Percentiles rank a stretch among this genome's conserved stretches.
Conservation (phyloP, 805 yeast species). For the Lachancea nothofagi region DNA sequence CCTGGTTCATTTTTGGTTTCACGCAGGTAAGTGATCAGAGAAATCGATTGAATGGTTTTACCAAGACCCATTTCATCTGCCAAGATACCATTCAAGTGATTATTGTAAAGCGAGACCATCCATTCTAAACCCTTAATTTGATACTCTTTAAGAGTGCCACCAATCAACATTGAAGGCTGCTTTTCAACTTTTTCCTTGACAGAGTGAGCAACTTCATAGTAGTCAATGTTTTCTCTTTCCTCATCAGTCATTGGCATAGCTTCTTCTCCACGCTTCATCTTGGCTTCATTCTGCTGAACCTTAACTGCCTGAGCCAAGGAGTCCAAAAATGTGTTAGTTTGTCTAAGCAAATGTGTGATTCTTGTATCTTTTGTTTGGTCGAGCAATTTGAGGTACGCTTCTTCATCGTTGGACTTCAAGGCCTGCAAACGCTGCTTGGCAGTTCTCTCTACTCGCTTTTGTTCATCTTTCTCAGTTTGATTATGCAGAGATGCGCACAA, state of each 20-base stretch:
- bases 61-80: conserved; percentile 99
- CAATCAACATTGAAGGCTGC: conserved; percentile 67
- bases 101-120: conserved; percentile 96
- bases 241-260: conserved; percentile 39
- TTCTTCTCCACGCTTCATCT: conserved; percentile 31
- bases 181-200: conserved; percentile 58
- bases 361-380: conserved; percentile 86
- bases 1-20: conserved; percentile 62
- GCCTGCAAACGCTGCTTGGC: conserved; percentile 89
- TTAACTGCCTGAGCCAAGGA: conserved; percentile 74
- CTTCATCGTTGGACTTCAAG: conserved; percentile 81
- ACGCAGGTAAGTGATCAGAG: conserved; percentile 62
- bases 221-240: conserved; percentile 64
- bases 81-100: conserved; percentile 90
- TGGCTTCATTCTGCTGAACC: conserved; percentile 56
- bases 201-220: conserved; percentile 76
- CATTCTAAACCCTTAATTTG: conserved; percentile 93
- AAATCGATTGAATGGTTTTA: conserved; percentile 83
- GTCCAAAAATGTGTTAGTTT: conserved; percentile 72
- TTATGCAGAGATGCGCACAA: conserved; percentile 23
- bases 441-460: conserved; percentile 65
- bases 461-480: conserved; percentile 64
- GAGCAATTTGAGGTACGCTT: conserved; percentile 74
- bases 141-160: conserved; percentile 76
- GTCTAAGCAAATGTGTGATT: conserved; percentile 75